These are phyloP conservation scores for Neospermospora avenae DNA, from an alignment of 2,329 filamentous ascomycete species.

Conservation along the genomic window DNA sequence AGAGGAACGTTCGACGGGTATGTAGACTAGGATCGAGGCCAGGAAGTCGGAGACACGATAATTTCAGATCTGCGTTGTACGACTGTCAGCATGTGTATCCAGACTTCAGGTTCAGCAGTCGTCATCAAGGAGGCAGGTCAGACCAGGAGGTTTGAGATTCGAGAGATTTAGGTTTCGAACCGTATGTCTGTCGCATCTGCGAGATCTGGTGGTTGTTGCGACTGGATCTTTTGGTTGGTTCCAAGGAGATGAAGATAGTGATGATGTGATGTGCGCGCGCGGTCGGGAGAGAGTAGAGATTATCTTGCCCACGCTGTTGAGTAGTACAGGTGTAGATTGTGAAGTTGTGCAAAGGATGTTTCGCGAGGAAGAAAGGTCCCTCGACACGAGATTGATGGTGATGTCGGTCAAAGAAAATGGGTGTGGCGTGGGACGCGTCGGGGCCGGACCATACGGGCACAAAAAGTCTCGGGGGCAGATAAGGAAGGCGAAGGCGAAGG, in stretches of 20 bases:
- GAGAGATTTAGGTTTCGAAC: neutral
- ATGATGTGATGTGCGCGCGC: neutral
- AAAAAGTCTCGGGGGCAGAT: neutral
- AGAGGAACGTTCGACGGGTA: conserved; percentile 26
- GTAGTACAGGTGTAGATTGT: conserved; percentile 21
- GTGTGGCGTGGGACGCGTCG: conserved; percentile 1
- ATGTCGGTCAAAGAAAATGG: neutral
- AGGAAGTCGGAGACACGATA: conserved; percentile 21
- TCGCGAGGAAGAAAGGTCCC: conserved; percentile 12
- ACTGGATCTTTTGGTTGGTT: neutral
- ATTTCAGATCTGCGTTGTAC: conserved; percentile 27
- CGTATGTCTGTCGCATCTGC: neutral
- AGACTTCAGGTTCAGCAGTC: neutral
- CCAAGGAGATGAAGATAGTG: neutral
- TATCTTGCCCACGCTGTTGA: conserved; percentile 26
- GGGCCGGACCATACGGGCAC: neutral
- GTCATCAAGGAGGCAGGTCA: neutral
- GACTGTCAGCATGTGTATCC: conserved; percentile 23
- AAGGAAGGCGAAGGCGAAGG: neutral
- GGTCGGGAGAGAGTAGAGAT: neutral
- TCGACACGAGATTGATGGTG: conserved; percentile 17
- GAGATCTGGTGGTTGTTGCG: neutral
- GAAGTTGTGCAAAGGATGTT: conserved; percentile 8
- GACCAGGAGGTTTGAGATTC: neutral
- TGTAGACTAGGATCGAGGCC: conserved; percentile 26